A percentile compares a stretch with the other conserved stretches of the same genome.
phyloP scores from a whole-genome alignment of 805 yeast genomes.

The Metschnikowia gelsemii region DNA sequence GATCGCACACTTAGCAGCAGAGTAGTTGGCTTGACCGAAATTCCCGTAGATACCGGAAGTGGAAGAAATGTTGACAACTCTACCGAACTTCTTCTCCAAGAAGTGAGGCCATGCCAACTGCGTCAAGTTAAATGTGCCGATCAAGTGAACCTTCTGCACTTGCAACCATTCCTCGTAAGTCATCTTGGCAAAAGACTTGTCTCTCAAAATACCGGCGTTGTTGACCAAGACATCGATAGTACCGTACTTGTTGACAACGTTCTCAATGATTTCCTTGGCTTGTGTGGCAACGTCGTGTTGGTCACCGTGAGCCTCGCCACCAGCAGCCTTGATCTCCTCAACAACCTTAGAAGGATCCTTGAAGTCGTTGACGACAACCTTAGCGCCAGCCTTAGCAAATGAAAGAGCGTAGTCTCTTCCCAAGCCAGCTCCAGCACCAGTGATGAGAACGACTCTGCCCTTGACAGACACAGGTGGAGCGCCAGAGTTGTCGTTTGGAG shows the following conservation, averaged over 20 bases:
- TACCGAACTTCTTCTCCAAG: constrained; percentile 72
- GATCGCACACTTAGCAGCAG: constrained; percentile 89
- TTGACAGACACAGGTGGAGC: constrained; percentile 56
- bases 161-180: constrained; percentile 78
- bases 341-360: constrained; percentile 72
- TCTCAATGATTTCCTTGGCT: constrained; percentile 71
- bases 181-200: constrained; percentile 84
- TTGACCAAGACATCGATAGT: constrained; percentile 81
- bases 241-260: constrained; percentile 76
- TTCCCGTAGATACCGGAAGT: constrained; percentile 97
- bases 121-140: constrained; percentile 77
- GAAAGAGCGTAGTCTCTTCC: constrained; percentile 86
- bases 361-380: constrained; percentile 90
- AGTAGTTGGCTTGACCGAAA: constrained; percentile 96
- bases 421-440: constrained; percentile 95
- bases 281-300: constrained; percentile 77
- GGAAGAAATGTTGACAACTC: constrained; percentile 84
- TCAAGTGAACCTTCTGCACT: constrained; percentile 77
- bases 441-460: constrained; percentile 83
- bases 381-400: constrained; percentile 90
- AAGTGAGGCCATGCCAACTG: constrained; percentile 94
- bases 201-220: constrained; percentile 94
- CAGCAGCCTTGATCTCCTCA: constrained; percentile 65
- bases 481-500: constrained; percentile 47
- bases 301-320: constrained; percentile 82